Base-by-base conservation (phyloP, 2,329 filamentous ascomycete genomes). In the Apiospora pterosperma region DNA sequence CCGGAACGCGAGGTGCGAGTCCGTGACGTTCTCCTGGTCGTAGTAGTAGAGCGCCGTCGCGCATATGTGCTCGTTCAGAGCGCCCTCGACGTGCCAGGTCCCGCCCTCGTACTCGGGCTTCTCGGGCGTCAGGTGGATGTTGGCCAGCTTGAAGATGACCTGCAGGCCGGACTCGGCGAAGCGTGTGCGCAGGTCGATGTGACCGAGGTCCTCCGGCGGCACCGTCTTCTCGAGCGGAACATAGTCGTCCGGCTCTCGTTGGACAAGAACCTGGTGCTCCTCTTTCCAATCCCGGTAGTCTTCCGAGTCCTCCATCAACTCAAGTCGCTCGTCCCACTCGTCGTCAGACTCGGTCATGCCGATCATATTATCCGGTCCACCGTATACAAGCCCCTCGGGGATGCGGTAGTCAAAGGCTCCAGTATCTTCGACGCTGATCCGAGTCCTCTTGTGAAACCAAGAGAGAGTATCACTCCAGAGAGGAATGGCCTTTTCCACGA, bases 91-190 rank as follows among this genome's bases (percentile, higher is more conserved):
- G 66, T 85, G 84, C 82, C 83, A 86, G 3, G 71, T 71, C 1
- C 82, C 81, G 4, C 76, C 79, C 0, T 76, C 70, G 67, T 84
- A 88, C 0, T 71, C 71, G 0, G 85, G 83, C 36, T 85, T 82
- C 10, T 85, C 82, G 0, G 86, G 86, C 0, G 81, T 86, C 2
- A 90, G 77, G 48, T 88, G 79, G 61, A 90, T 84, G 41, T 80
- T 83, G 1, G 85, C 81, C 67, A 91, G 78, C 70, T 90, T 90
- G 38, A 90, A 82, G 60, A 91, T 87, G 36, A 91, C 74, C 7
- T 61, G 59, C 16, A 61, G 23, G 4, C 59, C 59, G 3, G 59
- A 12, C 5, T 41, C 59, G 8, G 36, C 23, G 23, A 61, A 61
- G 14, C 31, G 28, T 7, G 14, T 31, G 4, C 59, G 59, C 36